Evolutionary conservation across 768 basidiomycete genomes (phyloP).

Genomic region (Lactarius akahatsu): DNA sequence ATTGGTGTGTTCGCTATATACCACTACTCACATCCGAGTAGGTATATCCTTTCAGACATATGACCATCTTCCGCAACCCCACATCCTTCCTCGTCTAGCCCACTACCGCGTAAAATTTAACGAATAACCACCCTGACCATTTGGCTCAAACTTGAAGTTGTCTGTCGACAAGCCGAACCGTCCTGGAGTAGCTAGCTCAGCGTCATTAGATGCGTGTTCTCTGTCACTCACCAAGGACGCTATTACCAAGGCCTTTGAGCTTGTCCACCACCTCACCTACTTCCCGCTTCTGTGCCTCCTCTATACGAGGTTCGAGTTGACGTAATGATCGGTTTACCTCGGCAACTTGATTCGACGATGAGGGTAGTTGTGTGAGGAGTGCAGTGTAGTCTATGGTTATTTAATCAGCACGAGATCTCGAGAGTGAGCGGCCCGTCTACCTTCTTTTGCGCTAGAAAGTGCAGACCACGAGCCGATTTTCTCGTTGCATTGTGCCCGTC

Average conservation of each 20-base stretch:
- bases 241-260: slow-evolving; percentile 90
- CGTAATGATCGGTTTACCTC: slow-evolving; percentile 52
- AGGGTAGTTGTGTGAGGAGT: slow-evolving; percentile 63
- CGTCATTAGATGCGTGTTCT: neutral
- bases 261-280: slow-evolving; percentile 91
- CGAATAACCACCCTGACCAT: slow-evolving; percentile 93
- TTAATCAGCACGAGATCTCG: neutral
- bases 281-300: slow-evolving; percentile 79
- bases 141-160: slow-evolving; percentile 95
- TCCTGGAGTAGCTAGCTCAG: slow-evolving; percentile 45
- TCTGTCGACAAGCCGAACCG: slow-evolving; percentile 94
- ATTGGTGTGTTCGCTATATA: slow-evolving; percentile 9
- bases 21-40: slow-evolving; percentile 21
- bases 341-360: slow-evolving; percentile 49
- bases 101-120: slow-evolving; percentile 73
- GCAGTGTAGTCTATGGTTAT: slow-evolving; percentile 65
- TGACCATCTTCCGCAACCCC: slow-evolving; percentile 35
- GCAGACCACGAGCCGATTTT: slow-evolving; percentile 79
- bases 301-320: slow-evolving; percentile 63
- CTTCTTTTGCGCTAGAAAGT: slow-evolving; percentile 79
- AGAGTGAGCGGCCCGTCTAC: slow-evolving; percentile 40
- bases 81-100: slow-evolving; percentile 34
- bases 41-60: slow-evolving; percentile 34
- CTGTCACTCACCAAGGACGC: slow-evolving; percentile 63
- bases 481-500: slow-evolving; percentile 87